Base-by-base conservation (phyloP, 306 rosid genomes). In the Aeschynomene evenia region DNA sequence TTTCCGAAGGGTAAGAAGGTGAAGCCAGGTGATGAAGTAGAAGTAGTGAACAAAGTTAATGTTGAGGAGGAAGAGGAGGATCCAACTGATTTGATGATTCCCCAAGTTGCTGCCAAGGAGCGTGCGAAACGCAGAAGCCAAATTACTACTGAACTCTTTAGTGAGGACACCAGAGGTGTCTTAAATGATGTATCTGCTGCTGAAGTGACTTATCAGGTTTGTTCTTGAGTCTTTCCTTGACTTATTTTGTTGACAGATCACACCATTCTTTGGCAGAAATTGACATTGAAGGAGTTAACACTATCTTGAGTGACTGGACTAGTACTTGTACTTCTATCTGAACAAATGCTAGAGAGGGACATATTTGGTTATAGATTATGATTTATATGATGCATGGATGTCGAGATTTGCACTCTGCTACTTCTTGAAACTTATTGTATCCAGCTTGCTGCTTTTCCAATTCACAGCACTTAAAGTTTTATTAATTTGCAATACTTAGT, bases 1-100 rank as follows among this genome's bases (percentile, higher is more conserved):
- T 94, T 90, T 80, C 97, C 99, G 0, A 94, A 90, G 84, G 97
- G 97, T 7, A 94, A 82, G 88, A 90, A 94, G 77, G 89, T 72
- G 78, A 94, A 74, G 60, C 70, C 68, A 12, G 96, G 71, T 53
- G 86, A 63, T 55, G 91, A 80, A 70, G 61, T 66, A 29, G 49
- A 12, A 8, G 51, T 45, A 6, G 79, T 71, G 54, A 83, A 48
- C 7, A 45, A 55, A 73, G 81, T 14, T 54, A 73, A 67, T 42
- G 79, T 65, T 19, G 84, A 73, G 67, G 78, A 76, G 77, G 80
- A 75, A 6, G 31, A 28, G 31, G 31, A 28, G 31, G 31, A 28
- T 28, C 31, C 58, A 22, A 36, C 1, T 36, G 86, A 79, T 6
- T 16, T 79, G 81, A 1, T 37, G 50, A 81, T 87, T 64, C 85